Conservation (phyloP, 2,329 filamentous ascomycete species). For the Hymenoscyphus infarciens region DNA sequence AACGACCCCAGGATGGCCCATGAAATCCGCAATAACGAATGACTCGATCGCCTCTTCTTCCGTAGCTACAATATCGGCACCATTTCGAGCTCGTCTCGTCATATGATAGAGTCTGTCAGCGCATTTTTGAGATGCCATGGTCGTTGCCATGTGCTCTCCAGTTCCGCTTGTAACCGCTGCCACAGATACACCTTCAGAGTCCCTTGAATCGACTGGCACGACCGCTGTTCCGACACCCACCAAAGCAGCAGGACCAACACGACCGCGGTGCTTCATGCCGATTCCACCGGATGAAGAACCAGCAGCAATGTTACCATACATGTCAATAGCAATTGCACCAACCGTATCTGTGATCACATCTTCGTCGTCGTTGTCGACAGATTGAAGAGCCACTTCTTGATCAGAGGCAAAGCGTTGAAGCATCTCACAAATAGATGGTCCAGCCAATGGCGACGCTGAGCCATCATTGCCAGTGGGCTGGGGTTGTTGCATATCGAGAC, state of each 20-base stretch:
- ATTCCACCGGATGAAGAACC: conserved; percentile 96
- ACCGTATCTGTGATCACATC: conserved; percentile 85
- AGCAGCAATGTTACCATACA: conserved; percentile 81
- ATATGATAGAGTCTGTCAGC: conserved; percentile 79
- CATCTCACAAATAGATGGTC: conserved; percentile 9
- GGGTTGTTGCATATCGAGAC: conserved; percentile 2
- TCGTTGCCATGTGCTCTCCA: conserved; percentile 96
- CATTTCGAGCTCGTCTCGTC: conserved; percentile 56
- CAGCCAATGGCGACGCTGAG: conserved; percentile 22
- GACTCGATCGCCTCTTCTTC: conserved; percentile 75
- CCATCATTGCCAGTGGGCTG: conserved; percentile 28
- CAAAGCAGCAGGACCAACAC: conserved; percentile 86
- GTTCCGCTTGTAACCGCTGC: conserved; percentile 90
- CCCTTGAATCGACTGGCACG: conserved; percentile 69
- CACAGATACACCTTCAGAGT: conserved; percentile 66
- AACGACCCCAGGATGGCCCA: conserved; percentile 81
- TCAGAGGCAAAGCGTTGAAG: conserved; percentile 17
- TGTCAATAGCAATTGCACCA: conserved; percentile 89
- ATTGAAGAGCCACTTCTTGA: conserved; percentile 24
- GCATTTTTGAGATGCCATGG: conserved; percentile 82
- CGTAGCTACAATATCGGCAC: conserved; percentile 60
- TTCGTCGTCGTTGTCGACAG: conserved; percentile 36
- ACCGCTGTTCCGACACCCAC: conserved; percentile 89
- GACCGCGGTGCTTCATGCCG: conserved; percentile 94
- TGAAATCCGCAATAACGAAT: conserved; percentile 87